Evolutionary conservation across 2,329 filamentous ascomycete species (phyloP).

Genomic region (Exophiala alcalophila): DNA sequence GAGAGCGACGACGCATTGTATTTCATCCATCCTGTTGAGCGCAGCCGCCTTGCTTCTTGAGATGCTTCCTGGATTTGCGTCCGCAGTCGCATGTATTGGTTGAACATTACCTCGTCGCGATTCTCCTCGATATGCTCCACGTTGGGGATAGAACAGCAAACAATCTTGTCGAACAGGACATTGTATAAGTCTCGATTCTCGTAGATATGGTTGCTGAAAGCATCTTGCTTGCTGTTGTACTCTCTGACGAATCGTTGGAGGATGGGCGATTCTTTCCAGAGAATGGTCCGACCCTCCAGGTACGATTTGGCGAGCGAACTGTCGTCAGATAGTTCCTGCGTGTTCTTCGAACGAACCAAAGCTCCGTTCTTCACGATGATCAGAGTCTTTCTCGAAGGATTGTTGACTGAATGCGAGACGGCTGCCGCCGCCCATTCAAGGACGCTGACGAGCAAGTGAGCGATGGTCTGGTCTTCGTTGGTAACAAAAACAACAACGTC

Average conservation of each 20-base stretch:
- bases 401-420: constrained; percentile 7
- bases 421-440: constrained; percentile 9
- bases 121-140: constrained; percentile 4
- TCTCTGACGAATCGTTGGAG: constrained; percentile 5
- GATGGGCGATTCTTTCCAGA: constrained; percentile 4
- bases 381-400: constrained; percentile 11
- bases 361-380: constrained; percentile 9
- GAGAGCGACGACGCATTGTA: constrained; percentile 9
- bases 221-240: constrained; percentile 7
- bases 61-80: constrained; percentile 8
- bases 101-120: constrained; percentile 4
- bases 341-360: background rate
- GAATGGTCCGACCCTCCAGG: constrained; percentile 3
- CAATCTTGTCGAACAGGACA: constrained; percentile 1
- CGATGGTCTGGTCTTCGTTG: constrained; percentile 12
- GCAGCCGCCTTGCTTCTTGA: constrained; percentile 1
- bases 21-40: constrained; percentile 7
- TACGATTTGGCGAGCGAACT: constrained; percentile 2
- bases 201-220: constrained; percentile 6
- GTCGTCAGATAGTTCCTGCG: constrained; percentile 1
- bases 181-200: constrained; percentile 9
- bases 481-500: constrained; percentile 11
- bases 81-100: constrained; percentile 3
- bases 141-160: constrained; percentile 6
- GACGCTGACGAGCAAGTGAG: constrained; percentile 1